Percentiles rank a stretch among this genome's conserved stretches.
Conservation (phyloP, 768 basidiomycete genomes). For the Suillus fuscotomentosus region DNA sequence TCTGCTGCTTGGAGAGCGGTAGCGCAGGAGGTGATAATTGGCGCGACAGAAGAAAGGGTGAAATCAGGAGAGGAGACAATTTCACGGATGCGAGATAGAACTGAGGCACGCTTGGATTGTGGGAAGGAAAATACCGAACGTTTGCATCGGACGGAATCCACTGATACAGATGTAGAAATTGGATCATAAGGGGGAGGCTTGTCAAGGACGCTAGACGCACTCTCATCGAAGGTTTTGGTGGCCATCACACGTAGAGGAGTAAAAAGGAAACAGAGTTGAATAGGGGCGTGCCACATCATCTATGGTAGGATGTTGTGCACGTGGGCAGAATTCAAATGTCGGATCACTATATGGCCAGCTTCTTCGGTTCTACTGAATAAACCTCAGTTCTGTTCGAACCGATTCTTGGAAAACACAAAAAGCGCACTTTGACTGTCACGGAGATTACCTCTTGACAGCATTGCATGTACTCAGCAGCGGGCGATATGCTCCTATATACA, state of each 20-base stretch:
- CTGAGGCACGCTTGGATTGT: slow-evolving; percentile 26
- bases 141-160: background rate
- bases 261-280: background rate
- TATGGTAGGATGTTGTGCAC: too few relatives aligned
- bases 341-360: too few relatives aligned
- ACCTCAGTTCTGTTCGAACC: background rate
- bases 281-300: background rate
- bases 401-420: background rate
- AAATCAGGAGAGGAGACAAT: slow-evolving; percentile 29
- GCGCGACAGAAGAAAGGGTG: slow-evolving; percentile 22
- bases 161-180: slow-evolving; percentile 11
- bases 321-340: background rate
- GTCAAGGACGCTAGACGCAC: background rate
- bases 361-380: background rate
- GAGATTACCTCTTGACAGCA: background rate
- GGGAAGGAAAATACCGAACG: background rate
- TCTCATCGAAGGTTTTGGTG: background rate
- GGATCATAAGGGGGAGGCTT: background rate
- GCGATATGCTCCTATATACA: background rate
- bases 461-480: background rate
- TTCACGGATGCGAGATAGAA: slow-evolving; percentile 50
- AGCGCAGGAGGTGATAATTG: slow-evolving; percentile 55
- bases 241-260: background rate
- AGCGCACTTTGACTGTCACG: background rate
- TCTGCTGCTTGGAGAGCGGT: slow-evolving; percentile 52